Base-by-base conservation (phyloP, 2,329 filamentous ascomycete species). In the Ophiostoma quercus region DNA sequence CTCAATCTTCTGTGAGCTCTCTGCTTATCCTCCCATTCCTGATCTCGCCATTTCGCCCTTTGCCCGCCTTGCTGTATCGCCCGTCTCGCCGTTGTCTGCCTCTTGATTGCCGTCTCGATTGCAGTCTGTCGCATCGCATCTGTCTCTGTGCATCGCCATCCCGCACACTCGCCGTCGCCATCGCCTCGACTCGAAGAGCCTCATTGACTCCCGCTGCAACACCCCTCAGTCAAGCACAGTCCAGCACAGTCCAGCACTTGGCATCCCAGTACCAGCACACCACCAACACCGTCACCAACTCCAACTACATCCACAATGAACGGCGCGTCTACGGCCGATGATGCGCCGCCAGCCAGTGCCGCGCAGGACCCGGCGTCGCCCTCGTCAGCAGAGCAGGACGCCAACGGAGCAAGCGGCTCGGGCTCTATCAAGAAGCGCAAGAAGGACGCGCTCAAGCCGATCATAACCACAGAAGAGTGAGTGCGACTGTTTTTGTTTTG, bases 361-460 rank as follows among this genome's bases (percentile, higher is more conserved):
- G 39, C 37, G 51, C 34, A 73, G 63, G 32, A 47, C 12, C 68
- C 72, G 22, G 43, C 68, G 5, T 19, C 71, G 22, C 69, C 71
- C 29, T 62, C 70, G 43, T 37, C 69, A 39, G 39, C 68, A 39
- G 51, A 68, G 32, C 22, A 60, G 9, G 39, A 57, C 16, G 7
- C 67, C n/a, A 68, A 68, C 67, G 67, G 69, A 7, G 60, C 25
- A 66, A 47, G 60, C 60, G 41, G 39, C 73, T 70, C 66, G 22
- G 68, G 60, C 29, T 66, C 68, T 16, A 65, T 70, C 16, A 92
- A 91, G 84, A 92, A 92, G 84, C 85, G 89, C 77, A 89, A 90
- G 82, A 92, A 92, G 84, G 88, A 89, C 60, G 85, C 84, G 69
- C 81, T 91, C 74, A 91, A 91, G 80, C 90, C 90, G 75, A 92